phyloP scores from a whole-genome alignment of 2,329 filamentous ascomycete genomes.

The Xylariaceae sp. region DNA sequence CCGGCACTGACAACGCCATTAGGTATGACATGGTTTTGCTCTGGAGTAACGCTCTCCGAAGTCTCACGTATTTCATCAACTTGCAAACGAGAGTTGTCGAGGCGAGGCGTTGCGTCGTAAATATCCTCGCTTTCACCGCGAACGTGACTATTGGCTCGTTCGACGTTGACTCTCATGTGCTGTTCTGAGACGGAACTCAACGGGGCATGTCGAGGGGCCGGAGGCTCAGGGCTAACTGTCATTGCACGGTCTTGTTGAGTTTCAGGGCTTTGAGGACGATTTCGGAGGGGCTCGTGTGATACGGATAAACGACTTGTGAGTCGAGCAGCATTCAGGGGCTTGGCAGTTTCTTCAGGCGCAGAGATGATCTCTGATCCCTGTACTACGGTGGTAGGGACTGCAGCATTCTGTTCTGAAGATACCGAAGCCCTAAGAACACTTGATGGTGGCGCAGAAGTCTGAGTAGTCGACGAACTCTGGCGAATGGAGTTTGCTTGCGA shows the following conservation, averaged over 20 bases:
- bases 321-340: conserved; percentile 14
- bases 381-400: too few species aligned
- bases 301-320: conserved; percentile 24
- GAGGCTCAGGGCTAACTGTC: conserved; percentile 27
- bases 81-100: conserved; percentile 8
- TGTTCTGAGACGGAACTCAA: conserved; percentile 25
- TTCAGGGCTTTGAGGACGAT: conserved; percentile 21
- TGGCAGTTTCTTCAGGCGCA: conserved; percentile 1
- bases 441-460: too few species aligned
- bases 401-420: conserved; percentile 3
- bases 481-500: neutral
- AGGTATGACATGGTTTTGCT: conserved; percentile 9
- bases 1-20: conserved; percentile 7
- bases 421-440: too few species aligned
- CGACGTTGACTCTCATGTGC: conserved; percentile 26
- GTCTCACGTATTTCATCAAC: conserved; percentile 14
- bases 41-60: conserved; percentile 23
- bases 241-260: conserved; percentile 15
- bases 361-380: too few species aligned
- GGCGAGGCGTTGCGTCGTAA: conserved; percentile 29
- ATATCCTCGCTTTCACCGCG: conserved; percentile 24
- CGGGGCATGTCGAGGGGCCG: conserved; percentile 9
- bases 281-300: conserved; percentile 10
- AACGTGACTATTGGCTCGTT: conserved; percentile 22
- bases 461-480: too few species aligned